phyloP scores from a whole-genome alignment of 495 filamentous ascomycete genomes.

The Annulohypoxylon nitens region DNA sequence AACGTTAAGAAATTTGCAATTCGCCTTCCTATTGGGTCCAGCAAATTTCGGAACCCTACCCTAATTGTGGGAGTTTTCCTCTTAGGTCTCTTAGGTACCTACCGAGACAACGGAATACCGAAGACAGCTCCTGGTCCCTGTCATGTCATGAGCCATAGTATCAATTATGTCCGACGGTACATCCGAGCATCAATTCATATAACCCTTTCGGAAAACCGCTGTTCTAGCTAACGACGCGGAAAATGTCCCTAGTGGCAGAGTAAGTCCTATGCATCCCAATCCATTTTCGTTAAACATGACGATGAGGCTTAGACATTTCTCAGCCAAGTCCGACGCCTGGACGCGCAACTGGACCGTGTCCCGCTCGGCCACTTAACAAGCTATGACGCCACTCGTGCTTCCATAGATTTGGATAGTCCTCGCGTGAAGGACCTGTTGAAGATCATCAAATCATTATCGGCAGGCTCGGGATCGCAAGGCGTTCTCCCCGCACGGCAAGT shows the following conservation, averaged over 20 bases:
- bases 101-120: conserved; percentile 6
- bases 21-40: conserved; percentile 33
- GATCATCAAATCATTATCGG: conserved; percentile 76
- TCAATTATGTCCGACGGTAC: conserved; percentile 31
- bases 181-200: conserved; percentile 45
- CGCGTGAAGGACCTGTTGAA: conserved; percentile 68
- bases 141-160: conserved; percentile 40
- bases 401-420: conserved; percentile 52
- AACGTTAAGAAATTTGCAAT: conserved; percentile 15
- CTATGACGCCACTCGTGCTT: conserved; percentile 49
- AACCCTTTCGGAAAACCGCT: conserved; percentile 28
- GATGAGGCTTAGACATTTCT: conserved; percentile 35
- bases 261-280: conserved; percentile 56
- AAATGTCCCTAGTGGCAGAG: conserved; percentile 78
- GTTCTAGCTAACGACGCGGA: conserved; percentile 25
- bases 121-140: conserved; percentile 20
- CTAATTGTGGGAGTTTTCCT: conserved; percentile 23
- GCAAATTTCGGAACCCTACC: conserved; percentile 7
- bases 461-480: conserved; percentile 68
- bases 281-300: conserved; percentile 16
- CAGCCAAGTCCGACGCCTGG: conserved; percentile 84
- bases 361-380: conserved; percentile 54
- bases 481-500: conserved; percentile 68
- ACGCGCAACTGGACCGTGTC: conserved; percentile 83
- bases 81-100: conserved; percentile 8